These are phyloP conservation scores for Penicillium sp. DNA, from an alignment of 2,329 filamentous ascomycete species.

Conservation along the genomic window DNA sequence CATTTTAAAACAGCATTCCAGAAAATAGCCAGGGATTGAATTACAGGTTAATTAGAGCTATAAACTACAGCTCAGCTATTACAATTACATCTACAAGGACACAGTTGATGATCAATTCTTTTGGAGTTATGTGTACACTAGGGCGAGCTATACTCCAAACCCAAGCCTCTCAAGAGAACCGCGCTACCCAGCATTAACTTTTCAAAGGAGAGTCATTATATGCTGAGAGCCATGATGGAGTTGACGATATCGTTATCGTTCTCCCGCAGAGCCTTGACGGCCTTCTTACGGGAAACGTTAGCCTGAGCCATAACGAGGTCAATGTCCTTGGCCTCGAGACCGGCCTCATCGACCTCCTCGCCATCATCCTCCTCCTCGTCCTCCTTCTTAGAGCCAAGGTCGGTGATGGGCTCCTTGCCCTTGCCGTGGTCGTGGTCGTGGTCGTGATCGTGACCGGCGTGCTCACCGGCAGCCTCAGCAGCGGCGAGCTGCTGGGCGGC, in stretches of 20 bases:
- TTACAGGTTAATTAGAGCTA: no score
- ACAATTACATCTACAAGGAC: neutral
- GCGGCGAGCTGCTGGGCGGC: conserved; percentile 93
- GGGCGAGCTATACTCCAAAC: conserved; percentile 34
- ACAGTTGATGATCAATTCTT: conserved; percentile 10
- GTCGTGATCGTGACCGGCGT: conserved; percentile 63
- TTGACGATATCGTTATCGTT: conserved; percentile 99
- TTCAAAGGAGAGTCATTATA: conserved; percentile 53
- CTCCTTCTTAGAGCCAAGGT: conserved; percentile 66
- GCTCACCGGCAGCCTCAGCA: conserved; percentile 65
- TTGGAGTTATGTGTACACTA: conserved; percentile 44
- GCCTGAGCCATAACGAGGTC: conserved; percentile 99
- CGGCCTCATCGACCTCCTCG: conserved; percentile 92
- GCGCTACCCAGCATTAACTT: neutral
- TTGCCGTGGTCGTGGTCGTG: conserved; percentile 54
- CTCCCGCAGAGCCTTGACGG: conserved; percentile 92
- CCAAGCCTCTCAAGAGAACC: conserved; percentile 34
- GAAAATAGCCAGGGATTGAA: no score
- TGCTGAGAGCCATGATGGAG: conserved; percentile 98
- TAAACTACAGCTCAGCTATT: no score
- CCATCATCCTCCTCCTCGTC: conserved; percentile 89
- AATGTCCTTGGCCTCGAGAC: conserved; percentile 98
- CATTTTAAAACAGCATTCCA: neutral
- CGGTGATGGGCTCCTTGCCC: conserved; percentile 64
- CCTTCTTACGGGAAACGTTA: conserved; percentile 96